phyloP scores from a whole-genome alignment of 2,329 filamentous ascomycete genomes.

The Dichotomopilus funicola region DNA sequence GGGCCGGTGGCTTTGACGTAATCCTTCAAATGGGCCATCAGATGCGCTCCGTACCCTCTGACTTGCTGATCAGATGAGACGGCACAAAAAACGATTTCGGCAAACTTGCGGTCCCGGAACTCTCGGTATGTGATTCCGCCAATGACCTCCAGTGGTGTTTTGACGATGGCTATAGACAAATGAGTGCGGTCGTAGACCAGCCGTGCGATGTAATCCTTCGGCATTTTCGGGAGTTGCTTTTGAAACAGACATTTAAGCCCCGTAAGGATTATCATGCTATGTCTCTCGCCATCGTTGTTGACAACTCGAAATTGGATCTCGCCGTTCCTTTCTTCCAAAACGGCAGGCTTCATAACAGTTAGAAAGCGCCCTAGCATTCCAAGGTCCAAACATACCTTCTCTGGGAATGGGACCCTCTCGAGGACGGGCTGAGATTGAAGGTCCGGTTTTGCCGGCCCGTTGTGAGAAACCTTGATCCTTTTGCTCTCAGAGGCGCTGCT shows the following conservation, averaged over 20 bases:
- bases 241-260: constrained; percentile 97
- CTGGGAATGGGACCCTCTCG: constrained; percentile 69
- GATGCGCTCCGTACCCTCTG: constrained; percentile 93
- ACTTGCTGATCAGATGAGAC: constrained; percentile 98
- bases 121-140: constrained; percentile 94
- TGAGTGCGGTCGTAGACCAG: constrained; percentile 96
- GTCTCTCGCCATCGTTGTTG: constrained; percentile 84
- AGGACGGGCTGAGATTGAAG: constrained; percentile 48
- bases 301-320: constrained; percentile 97
- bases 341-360: constrained; percentile 59
- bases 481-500: constrained; percentile 55
- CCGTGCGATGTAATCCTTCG: constrained; percentile 96
- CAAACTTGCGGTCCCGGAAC: constrained; percentile 85
- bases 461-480: constrained; percentile 47
- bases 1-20: constrained; percentile 95
- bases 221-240: constrained; percentile 98
- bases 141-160: constrained; percentile 87
- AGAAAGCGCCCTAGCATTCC: constrained; percentile 36
- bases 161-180: constrained; percentile 93
- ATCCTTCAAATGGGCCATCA: constrained; percentile 97
- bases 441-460: constrained; percentile 34
- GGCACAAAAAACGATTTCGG: constrained; percentile 97
- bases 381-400: constrained; percentile 55
- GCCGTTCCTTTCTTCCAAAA: constrained; percentile 85
- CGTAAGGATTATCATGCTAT: constrained; percentile 88